A percentile compares a stretch with the other conserved stretches of the same genome.
These are phyloP conservation scores for Sclerotinia borealis DNA, from an alignment of 2,329 filamentous ascomycete species.

Conservation along the genomic window DNA sequence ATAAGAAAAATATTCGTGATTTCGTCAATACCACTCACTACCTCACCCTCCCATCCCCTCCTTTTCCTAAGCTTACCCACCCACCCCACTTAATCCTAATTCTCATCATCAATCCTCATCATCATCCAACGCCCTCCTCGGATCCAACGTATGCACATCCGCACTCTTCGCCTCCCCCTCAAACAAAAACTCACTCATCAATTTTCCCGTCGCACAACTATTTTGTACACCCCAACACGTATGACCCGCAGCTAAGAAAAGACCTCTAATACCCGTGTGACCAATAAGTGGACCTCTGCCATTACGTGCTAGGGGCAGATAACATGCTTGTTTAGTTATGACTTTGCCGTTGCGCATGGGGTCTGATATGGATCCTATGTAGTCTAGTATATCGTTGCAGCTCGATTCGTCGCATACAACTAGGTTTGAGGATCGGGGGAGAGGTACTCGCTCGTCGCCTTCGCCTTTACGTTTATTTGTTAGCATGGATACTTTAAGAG, in stretches of 20 bases:
- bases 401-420: slow-evolving; percentile 69
- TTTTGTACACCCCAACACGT: slow-evolving; percentile 99
- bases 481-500: background rate
- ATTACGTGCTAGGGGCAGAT: slow-evolving; percentile 58
- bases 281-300: slow-evolving; percentile 71
- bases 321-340: slow-evolving; percentile 80
- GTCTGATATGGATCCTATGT: slow-evolving; percentile 62
- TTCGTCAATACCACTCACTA: no score
- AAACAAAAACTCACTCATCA: slow-evolving; percentile 74
- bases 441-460: slow-evolving; percentile 66
- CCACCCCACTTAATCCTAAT: background rate
- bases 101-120: background rate
- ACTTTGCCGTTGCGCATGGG: slow-evolving; percentile 63
- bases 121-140: slow-evolving; percentile 45
- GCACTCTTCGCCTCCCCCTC: slow-evolving; percentile 66
- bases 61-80: background rate
- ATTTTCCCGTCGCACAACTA: slow-evolving; percentile 75
- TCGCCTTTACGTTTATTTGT: slow-evolving; percentile 46
- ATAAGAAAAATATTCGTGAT: no score
- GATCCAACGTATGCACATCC: slow-evolving; percentile 60
- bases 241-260: slow-evolving; percentile 83
- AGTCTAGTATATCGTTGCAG: slow-evolving; percentile 80
- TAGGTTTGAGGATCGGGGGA: slow-evolving; percentile 69
- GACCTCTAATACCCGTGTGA: slow-evolving; percentile 61
- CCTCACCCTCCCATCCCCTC: background rate